Conservation (phyloP, 176 grass and related monocot species). For the Eleusine indica region DNA sequence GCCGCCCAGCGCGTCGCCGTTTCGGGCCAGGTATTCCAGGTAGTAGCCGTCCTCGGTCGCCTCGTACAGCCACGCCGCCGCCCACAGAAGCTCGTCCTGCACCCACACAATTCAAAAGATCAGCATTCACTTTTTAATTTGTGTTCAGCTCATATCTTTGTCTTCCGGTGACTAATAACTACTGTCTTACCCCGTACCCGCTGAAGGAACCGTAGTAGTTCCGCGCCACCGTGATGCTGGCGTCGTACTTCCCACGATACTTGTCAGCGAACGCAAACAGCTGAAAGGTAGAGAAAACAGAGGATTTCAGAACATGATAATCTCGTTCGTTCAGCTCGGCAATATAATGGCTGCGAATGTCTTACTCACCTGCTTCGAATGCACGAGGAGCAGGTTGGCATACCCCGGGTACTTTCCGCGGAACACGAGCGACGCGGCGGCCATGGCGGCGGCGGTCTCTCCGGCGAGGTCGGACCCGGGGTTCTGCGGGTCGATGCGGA, state of each 20-base stretch:
- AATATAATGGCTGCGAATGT: background rate
- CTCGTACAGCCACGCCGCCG: slow-evolving; percentile 84
- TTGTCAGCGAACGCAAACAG: slow-evolving; percentile 87
- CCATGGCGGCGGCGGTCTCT: slow-evolving; percentile 86
- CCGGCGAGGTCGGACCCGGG: slow-evolving; percentile 92
- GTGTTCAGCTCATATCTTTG: background rate
- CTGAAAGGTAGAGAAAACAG: slow-evolving; percentile 16
- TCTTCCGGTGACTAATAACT: background rate
- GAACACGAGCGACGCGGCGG: slow-evolving; percentile 70
- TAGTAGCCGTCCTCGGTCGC: slow-evolving; percentile 71
- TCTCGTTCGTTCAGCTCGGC: background rate
- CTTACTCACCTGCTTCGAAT: slow-evolving; percentile 69
- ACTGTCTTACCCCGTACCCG: slow-evolving; percentile 69
- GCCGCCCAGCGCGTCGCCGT: slow-evolving; percentile 72
- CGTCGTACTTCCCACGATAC: slow-evolving; percentile 86
- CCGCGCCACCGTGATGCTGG: slow-evolving; percentile 66
- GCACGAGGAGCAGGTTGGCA: slow-evolving; percentile 67
- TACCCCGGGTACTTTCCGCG: slow-evolving; percentile 54
- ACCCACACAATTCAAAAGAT: background rate
- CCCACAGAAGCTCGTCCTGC: slow-evolving; percentile 93
- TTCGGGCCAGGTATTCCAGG: slow-evolving; percentile 71
- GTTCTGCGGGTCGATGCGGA: slow-evolving; percentile 69
- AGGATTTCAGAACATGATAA: background rate
- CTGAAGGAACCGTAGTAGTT: slow-evolving; percentile 90
- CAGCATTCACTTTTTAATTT: background rate